Percentiles rank a stretch among this genome's conserved stretches.
phyloP scores from a whole-genome alignment of 2,329 filamentous ascomycete species.

The Venturia oleaginea region DNA sequence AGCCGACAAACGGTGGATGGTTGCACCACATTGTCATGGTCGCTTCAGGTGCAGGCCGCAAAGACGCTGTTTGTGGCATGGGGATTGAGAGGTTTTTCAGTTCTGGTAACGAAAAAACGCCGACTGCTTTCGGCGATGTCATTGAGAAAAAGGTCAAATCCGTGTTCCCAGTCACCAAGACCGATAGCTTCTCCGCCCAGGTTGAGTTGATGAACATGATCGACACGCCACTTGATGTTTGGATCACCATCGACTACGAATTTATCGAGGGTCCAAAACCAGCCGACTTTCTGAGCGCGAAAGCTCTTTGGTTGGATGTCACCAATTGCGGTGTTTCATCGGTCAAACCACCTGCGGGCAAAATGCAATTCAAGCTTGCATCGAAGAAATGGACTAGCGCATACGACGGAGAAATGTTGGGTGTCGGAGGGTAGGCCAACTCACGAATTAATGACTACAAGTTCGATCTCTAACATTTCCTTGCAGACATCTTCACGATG shows the following conservation, averaged over 20 bases:
- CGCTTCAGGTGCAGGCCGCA: not conserved
- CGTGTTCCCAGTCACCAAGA: not conserved
- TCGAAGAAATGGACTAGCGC: constrained; percentile 3
- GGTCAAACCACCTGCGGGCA: not conserved
- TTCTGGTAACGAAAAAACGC: constrained; percentile 11
- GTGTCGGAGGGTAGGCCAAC: not conserved
- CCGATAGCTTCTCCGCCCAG: constrained; percentile 4
- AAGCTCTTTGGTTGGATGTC: constrained; percentile 12
- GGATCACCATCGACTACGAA: constrained; percentile 12
- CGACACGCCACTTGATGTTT: not conserved
- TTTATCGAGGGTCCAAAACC: not conserved
- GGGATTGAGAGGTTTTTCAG: constrained; percentile 9
- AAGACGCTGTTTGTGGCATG: constrained; percentile 4
- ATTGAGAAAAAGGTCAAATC: constrained; percentile 10
- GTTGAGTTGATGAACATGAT: constrained; percentile 13
- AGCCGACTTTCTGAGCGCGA: constrained; percentile 4
- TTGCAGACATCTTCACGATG: constrained; percentile 12
- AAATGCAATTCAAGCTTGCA: constrained; percentile 7
- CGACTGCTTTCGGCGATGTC: constrained; percentile 12
- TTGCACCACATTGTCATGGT: constrained; percentile 13
- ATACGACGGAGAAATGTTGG: constrained; percentile 10
- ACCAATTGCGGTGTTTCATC: constrained; percentile 10
- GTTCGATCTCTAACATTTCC: not conserved
- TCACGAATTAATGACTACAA: not conserved
- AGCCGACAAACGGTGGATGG: constrained; percentile 12